phyloP scores from a whole-genome alignment of 2,329 filamentous ascomycete genomes.

The Ophiostoma angusticollis region DNA sequence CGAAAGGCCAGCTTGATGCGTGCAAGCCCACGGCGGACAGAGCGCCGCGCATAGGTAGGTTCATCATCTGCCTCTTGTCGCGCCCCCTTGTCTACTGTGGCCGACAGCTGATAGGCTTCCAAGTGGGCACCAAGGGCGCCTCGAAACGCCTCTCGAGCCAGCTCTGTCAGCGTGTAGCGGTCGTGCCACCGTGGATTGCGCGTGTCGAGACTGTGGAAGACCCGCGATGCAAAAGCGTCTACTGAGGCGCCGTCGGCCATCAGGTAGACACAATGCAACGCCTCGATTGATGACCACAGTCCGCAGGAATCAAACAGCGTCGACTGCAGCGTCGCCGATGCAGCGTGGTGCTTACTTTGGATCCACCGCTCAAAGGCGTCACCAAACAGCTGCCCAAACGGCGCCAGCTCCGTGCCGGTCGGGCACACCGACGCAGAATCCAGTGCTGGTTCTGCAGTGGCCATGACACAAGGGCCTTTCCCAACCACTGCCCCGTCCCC shows the following conservation, averaged over 20 bases:
- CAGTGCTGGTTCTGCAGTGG: slow-evolving; percentile 32
- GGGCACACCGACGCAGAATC: slow-evolving; percentile 45
- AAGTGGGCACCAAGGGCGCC: slow-evolving; percentile 51
- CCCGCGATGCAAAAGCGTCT: slow-evolving; percentile 48
- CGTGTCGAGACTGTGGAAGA: slow-evolving; percentile 66
- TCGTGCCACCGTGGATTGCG: slow-evolving; percentile 58
- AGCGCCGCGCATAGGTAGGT: slow-evolving; percentile 36
- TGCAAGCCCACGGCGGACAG: slow-evolving; percentile 48
- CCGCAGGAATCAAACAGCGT: slow-evolving; percentile 58
- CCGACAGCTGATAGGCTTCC: slow-evolving; percentile 24
- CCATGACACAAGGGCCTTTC: slow-evolving; percentile 15
- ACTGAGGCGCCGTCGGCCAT: slow-evolving; percentile 60
- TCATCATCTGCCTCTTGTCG: slow-evolving; percentile 18
- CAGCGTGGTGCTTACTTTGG: slow-evolving; percentile 56
- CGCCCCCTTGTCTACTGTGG: not conserved
- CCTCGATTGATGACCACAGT: slow-evolving; percentile 50
- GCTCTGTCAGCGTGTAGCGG: slow-evolving; percentile 64
- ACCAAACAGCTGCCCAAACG: slow-evolving; percentile 65
- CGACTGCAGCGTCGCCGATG: slow-evolving; percentile 51
- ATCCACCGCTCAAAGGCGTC: slow-evolving; percentile 65
- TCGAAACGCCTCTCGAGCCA: slow-evolving; percentile 64
- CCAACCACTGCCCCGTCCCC: slow-evolving; percentile 19
- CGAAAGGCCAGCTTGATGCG: slow-evolving; percentile 55
- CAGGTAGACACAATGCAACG: slow-evolving; percentile 62
- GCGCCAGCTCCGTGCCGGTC: slow-evolving; percentile 35